A percentile compares a stretch with the other conserved stretches of the same genome.
Conservation (phyloP, 2,329 filamentous ascomycete genomes). For the Chalara sp. region DNA sequence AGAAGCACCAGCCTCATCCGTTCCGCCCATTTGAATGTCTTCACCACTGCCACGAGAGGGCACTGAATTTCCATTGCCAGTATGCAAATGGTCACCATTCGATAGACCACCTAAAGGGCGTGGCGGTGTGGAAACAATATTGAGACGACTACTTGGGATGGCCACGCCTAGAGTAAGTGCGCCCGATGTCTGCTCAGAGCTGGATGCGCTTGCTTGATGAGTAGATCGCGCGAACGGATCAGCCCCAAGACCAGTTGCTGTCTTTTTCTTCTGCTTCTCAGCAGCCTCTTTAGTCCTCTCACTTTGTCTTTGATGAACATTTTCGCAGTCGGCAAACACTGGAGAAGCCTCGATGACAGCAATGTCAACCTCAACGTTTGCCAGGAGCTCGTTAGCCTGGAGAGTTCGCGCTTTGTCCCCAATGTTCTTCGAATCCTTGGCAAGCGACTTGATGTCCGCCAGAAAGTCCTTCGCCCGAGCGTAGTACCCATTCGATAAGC, state of each 20-base stretch:
- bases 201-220: slow-evolving; percentile 26
- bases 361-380: slow-evolving; percentile 93
- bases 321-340: slow-evolving; percentile 69
- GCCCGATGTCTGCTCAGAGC: slow-evolving; percentile 41
- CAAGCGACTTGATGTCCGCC: slow-evolving; percentile 76
- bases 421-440: slow-evolving; percentile 74
- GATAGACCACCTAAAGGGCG: slow-evolving; percentile 40
- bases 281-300: slow-evolving; percentile 54
- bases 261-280: slow-evolving; percentile 51
- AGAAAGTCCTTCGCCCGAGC: slow-evolving; percentile 85
- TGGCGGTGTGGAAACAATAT: slow-evolving; percentile 36
- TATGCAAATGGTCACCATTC: slow-evolving; percentile 44
- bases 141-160: slow-evolving; percentile 42
- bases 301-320: slow-evolving; percentile 67
- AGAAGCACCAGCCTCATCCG: slow-evolving; percentile 34
- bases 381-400: slow-evolving; percentile 83
- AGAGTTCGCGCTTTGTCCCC: slow-evolving; percentile 79
- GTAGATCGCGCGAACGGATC: slow-evolving; percentile 40
- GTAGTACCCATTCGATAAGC: slow-evolving; percentile 96
- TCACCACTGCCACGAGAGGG: slow-evolving; percentile 33
- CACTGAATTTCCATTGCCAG: slow-evolving; percentile 51
- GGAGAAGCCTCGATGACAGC: slow-evolving; percentile 65
- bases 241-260: slow-evolving; percentile 11
- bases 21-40: slow-evolving; percentile 57
- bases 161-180: slow-evolving; percentile 58